Conservation (phyloP, 2,329 filamentous ascomycete genomes). For the Alternaria burnsii region DNA sequence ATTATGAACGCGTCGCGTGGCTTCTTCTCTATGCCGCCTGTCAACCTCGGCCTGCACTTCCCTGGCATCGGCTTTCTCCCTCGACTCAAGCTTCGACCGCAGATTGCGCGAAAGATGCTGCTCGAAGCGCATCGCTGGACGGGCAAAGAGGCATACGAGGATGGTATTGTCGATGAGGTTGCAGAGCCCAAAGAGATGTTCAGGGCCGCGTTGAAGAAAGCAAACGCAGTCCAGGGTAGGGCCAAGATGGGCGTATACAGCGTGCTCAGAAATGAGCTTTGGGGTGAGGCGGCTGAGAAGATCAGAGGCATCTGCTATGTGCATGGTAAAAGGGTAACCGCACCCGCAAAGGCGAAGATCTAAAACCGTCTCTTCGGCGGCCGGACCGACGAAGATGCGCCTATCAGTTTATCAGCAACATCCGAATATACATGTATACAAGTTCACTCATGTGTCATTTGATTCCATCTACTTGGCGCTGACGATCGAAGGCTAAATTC, state of each 20-base stretch:
- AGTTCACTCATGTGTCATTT: slow-evolving; percentile 12
- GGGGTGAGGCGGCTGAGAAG: slow-evolving; percentile 61
- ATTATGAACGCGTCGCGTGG: slow-evolving; percentile 49
- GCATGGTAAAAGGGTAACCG: slow-evolving; percentile 56
- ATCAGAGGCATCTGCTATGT: slow-evolving; percentile 64
- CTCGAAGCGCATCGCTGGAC: slow-evolving; percentile 66
- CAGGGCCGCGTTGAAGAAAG: slow-evolving; percentile 57
- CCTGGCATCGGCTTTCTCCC: slow-evolving; percentile 63
- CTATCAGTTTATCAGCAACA: not conserved
- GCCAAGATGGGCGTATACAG: slow-evolving; percentile 62
- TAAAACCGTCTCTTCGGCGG: slow-evolving; percentile 25
- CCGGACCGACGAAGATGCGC: slow-evolving; percentile 1
- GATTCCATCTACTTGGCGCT: slow-evolving; percentile 24
- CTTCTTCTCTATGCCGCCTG: slow-evolving; percentile 57
- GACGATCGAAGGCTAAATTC: slow-evolving; percentile 32
- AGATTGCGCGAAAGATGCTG: slow-evolving; percentile 64
- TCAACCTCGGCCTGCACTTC: slow-evolving; percentile 65
- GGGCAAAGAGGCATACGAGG: slow-evolving; percentile 59
- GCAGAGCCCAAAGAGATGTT: slow-evolving; percentile 59
- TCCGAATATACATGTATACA: not conserved
- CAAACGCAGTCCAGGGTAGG: slow-evolving; percentile 53
- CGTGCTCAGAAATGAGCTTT: slow-evolving; percentile 61
- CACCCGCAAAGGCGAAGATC: slow-evolving; percentile 60
- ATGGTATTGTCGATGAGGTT: slow-evolving; percentile 64
- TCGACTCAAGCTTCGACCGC: slow-evolving; percentile 60